phyloP scores from a whole-genome alignment of 345 rosid genomes.

The Stellera chamaejasme region DNA sequence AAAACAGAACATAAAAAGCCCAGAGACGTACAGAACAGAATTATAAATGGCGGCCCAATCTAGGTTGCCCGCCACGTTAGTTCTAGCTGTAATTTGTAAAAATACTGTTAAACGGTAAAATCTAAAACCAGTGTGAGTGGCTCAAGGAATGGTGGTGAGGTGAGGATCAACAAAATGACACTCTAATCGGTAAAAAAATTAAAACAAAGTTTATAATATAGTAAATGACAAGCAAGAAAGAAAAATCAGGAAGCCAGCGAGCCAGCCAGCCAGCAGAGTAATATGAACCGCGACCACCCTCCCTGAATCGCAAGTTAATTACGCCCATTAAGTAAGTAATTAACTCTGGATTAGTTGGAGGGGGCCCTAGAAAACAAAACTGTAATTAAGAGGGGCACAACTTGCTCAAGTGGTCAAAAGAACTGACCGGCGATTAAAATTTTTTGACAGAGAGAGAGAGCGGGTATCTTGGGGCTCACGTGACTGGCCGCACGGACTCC shows the following conservation, averaged over 20 bases:
- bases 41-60: slow-evolving; percentile 76
- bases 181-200: neutral
- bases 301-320: no score
- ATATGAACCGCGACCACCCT: slow-evolving; percentile 5
- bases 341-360: slow-evolving; percentile 3
- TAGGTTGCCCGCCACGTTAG: slow-evolving; percentile 78
- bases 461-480: slow-evolving; percentile 91
- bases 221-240: neutral
- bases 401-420: neutral
- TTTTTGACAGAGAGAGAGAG: slow-evolving; percentile 34
- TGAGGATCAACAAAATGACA: neutral
- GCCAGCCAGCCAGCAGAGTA: slow-evolving; percentile 7
- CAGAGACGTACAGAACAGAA: slow-evolving; percentile 43
- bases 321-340: neutral
- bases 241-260: slow-evolving; percentile 9
- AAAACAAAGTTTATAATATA: neutral
- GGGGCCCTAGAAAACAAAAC: neutral
- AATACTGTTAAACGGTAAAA: neutral
- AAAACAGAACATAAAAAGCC: slow-evolving; percentile 32
- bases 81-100: slow-evolving; percentile 28
- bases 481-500: slow-evolving; percentile 38
- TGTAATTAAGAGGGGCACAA: no score
- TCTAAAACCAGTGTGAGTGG: neutral
- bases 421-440: slow-evolving; percentile 23
- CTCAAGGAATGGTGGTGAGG: no score